Conservation (phyloP, 2,329 filamentous ascomycete species). For the Septoria linicola region DNA sequence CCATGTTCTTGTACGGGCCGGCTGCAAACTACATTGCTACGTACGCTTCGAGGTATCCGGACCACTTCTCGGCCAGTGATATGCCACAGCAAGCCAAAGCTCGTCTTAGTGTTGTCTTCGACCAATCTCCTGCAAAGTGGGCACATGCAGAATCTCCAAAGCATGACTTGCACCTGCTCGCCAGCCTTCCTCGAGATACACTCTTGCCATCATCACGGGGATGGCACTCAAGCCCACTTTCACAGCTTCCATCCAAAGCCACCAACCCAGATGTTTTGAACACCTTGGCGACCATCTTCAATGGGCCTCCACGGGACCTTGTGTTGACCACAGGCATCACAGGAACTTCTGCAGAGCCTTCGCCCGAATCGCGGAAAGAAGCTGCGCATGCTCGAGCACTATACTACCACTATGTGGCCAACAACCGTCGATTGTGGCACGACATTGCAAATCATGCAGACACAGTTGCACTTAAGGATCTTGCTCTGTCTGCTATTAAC, state of each 20-base stretch:
- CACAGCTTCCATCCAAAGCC: conserved; percentile 52
- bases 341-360: conserved; percentile 13
- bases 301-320: conserved; percentile 48
- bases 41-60: conserved; percentile 56
- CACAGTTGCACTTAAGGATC: conserved; percentile 57
- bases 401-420: conserved; percentile 54
- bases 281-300: conserved; percentile 56
- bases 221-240: conserved; percentile 45
- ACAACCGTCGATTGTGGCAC: conserved; percentile 53
- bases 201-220: conserved; percentile 45
- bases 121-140: conserved; percentile 49
- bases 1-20: conserved; percentile 54
- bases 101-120: conserved; percentile 49
- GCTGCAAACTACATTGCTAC: conserved; percentile 58
- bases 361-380: conserved; percentile 45
- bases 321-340: conserved; percentile 38
- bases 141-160: conserved; percentile 55
- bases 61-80: conserved; percentile 52
- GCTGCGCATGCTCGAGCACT: conserved; percentile 55
- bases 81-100: conserved; percentile 48
- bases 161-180: conserved; percentile 58
- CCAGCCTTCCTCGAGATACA: conserved; percentile 55
- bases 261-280: conserved; percentile 56
- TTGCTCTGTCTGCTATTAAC: conserved; percentile 55
- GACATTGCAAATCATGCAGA: conserved; percentile 56